Base-by-base conservation (phyloP, 2,329 filamentous ascomycete species). In the Exophiala alcalophila region DNA sequence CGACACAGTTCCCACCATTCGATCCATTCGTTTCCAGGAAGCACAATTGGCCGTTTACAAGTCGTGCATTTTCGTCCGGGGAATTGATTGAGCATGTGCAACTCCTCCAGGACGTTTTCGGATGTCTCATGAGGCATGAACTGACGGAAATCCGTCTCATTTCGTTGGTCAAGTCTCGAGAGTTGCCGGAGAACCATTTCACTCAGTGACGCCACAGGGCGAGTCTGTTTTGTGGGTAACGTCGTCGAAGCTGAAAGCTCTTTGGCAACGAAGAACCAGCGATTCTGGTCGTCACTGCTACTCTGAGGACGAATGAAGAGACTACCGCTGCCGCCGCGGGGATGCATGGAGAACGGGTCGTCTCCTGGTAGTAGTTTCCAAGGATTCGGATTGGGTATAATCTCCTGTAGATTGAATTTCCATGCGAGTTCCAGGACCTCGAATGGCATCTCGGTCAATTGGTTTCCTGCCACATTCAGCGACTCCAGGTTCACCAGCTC, bases 391-490 rank as follows among this genome's bases (percentile, higher is more conserved):
- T 50, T 26, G n/a, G 35, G 18, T 3, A 27, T 42, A 5, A 56
- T 20, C 21, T 48, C 37, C 12, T 31, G 30, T 20, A 55, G 19
- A 4, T 45, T 43, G 25, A 38, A 32, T 7, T 43, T 34, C 20
- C 56, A 58, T 15, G 66, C 61, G 3, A 72, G 57, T 40, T 60
- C 59, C 11, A 73, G 49, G 5, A 73, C 50, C 36, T 73, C 70
- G 61, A 65, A 70, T 0, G 70, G 70, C 2, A 73, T 61, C 30
- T 59, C 60, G 8, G 56, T 49, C 7, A 73, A 57, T 20, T 62
- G 57, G 45, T 73, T 73, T 20, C 65, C 63, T 2, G 66, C 63
- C 16, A 73, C 49, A 25, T 72, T 72, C n/a, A 72, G 52, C 18
- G 66, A 64, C 55, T 67, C 61, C 27, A 73, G 56, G 30, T 62